Base-by-base conservation (phyloP, 2,329 filamentous ascomycete genomes). In the Apiospora aurea region DNA sequence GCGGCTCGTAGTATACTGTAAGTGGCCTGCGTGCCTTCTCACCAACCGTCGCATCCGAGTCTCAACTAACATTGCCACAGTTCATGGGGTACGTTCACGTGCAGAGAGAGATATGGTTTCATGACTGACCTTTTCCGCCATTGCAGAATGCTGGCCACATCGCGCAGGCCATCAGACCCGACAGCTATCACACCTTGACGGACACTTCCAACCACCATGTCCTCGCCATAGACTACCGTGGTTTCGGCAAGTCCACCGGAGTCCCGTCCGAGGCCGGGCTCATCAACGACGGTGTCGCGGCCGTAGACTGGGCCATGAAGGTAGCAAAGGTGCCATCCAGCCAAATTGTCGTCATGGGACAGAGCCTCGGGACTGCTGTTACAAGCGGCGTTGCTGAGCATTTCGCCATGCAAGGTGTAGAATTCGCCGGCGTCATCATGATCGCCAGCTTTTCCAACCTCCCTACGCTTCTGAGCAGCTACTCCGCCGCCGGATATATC, bases 121-220 rank as follows among this genome's bases (percentile, higher is more conserved):
- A 4, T 6, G 21, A 24, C 57, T 64, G 41, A 64, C 34, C 57
- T 8, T 64, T 92, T 82, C 53, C n/a, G 73, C 73, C 80, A 72
- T 78, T 47, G 10, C 78, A 94, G 86, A 98, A 98, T 81, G 95
- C 94, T 46, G 96, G 94, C 6, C 94, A 97, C 77, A 82, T 98
- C 43, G 94, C 92, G 24, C 93, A 97, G 80, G 91, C 90, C 73
- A 88, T 91, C 79, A 90, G 96, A 21, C 92, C 94, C 2, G 87
- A 91, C 44, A 93, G 91, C 71, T 97, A 97, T 80, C 94, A 95
- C 76, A 88, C 91, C 64, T 85, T 97, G 57, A 90, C 94, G 4
- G 89, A 92, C 70, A 90, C 91, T 2, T 93, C 92, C 1, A 88
- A 88, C 0, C 91, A 95, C 2, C 88, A 92, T 75, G 83, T 88